Conservation (phyloP, 2,329 filamentous ascomycete genomes). For the Ceratocystis papillata region DNA sequence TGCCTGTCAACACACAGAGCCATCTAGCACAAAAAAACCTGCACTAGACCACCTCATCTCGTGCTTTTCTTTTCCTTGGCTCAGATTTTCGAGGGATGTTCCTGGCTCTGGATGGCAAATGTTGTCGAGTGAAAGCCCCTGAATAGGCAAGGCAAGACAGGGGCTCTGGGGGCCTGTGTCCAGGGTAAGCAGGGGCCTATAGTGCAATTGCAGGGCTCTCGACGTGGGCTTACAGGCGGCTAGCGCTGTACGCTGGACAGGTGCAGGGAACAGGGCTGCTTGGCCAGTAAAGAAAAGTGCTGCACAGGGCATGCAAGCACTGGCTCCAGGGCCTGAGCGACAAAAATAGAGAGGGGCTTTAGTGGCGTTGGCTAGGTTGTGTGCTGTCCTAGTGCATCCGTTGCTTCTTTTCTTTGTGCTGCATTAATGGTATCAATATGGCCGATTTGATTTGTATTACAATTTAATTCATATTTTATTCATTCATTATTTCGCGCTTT, state of each 20-base stretch:
- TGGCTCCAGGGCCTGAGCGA: too few species aligned
- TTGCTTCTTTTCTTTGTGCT: neutral
- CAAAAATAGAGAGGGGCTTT: too few species aligned
- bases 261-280: neutral
- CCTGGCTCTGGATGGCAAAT: slow-evolving; percentile 6
- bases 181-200: neutral
- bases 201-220: too few species aligned
- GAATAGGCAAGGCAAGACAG: neutral
- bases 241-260: neutral
- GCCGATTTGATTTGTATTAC: neutral
- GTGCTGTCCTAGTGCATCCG: too few species aligned
- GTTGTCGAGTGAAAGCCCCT: neutral
- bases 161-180: too few species aligned
- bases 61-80: slow-evolving; percentile 5
- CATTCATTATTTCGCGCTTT: slow-evolving; percentile 4
- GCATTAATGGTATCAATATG: neutral
- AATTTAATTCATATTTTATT: neutral
- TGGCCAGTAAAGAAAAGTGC: too few species aligned
- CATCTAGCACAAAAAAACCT: too few species aligned
- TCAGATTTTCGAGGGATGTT: slow-evolving; percentile 6
- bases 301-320: too few species aligned
- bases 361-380: too few species aligned
- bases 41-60: neutral
- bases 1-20: neutral
- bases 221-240: too few species aligned